Evolutionary conservation across 2,329 filamentous ascomycete species (phyloP).

Genomic region (Aspergillus phoenicis): DNA sequence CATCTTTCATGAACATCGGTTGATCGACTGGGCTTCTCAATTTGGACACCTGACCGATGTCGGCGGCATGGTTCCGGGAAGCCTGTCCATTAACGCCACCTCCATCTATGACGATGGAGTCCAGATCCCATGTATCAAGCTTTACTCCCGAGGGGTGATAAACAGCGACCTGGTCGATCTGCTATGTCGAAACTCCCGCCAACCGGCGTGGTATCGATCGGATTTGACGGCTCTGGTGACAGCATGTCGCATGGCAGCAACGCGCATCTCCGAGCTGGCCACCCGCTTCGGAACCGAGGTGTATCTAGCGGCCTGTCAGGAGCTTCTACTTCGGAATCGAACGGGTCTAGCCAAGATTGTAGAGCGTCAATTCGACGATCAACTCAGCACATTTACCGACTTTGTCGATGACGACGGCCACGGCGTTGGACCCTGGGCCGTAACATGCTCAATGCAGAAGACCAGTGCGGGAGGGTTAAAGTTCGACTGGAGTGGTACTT

Average conservation of each 20-base stretch:
- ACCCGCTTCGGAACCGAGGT: slow-evolving; percentile 49
- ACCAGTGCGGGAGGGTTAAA: slow-evolving; percentile 43
- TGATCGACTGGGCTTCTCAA: slow-evolving; percentile 55
- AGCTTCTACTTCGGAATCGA: slow-evolving; percentile 50
- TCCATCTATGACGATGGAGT: slow-evolving; percentile 55
- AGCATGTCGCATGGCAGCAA: slow-evolving; percentile 49
- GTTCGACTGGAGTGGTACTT: slow-evolving; percentile 55
- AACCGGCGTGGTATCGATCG: slow-evolving; percentile 53
- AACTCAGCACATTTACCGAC: slow-evolving; percentile 50
- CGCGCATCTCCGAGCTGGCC: slow-evolving; percentile 50
- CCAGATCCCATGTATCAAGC: slow-evolving; percentile 53
- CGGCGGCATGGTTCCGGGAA: slow-evolving; percentile 53
- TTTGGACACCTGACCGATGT: slow-evolving; percentile 55
- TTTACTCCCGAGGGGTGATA: slow-evolving; percentile 49
- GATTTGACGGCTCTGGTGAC: slow-evolving; percentile 53
- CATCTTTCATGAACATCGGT: slow-evolving; percentile 48
- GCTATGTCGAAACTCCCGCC: slow-evolving; percentile 53
- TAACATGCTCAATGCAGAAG: slow-evolving; percentile 53
- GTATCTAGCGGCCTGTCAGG: slow-evolving; percentile 50
- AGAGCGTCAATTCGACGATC: slow-evolving; percentile 48
- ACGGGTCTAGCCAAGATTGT: slow-evolving; percentile 51
- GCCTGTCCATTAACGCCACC: slow-evolving; percentile 53
- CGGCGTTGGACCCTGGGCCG: slow-evolving; percentile 49
- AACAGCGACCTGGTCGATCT: slow-evolving; percentile 50
- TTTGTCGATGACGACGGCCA: slow-evolving; percentile 55